Conservation (phyloP, 345 rosid species). For the Sisymbrium altissimum region DNA sequence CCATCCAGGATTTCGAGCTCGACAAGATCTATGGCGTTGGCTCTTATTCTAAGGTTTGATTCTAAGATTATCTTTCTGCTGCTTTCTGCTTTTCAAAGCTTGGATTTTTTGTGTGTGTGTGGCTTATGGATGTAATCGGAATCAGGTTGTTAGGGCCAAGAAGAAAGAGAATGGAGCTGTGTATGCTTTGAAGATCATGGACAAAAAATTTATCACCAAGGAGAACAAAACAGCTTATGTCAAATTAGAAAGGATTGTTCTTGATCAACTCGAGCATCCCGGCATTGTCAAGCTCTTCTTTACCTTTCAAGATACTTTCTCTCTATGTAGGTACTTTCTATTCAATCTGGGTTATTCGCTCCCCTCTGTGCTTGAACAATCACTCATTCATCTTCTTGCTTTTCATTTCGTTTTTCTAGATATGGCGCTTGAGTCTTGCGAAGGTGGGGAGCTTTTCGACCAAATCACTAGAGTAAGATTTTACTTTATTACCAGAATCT, state of each 20-base stretch:
- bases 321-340: conserved; percentile 65
- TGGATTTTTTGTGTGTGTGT: too few species aligned
- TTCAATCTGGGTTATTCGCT: neutral
- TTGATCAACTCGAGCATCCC: conserved; percentile 96
- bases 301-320: conserved; percentile 87
- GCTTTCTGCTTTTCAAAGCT: too few species aligned
- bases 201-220: conserved; percentile 94
- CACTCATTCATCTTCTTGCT: conserved; percentile 9
- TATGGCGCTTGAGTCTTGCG: conserved; percentile 98
- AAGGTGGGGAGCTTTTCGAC: conserved; percentile 98
- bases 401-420: conserved; percentile 40
- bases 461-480: conserved; percentile 92
- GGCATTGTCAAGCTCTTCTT: conserved; percentile 87
- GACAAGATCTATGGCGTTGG: conserved; percentile 99
- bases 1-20: conserved; percentile 79
- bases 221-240: conserved; percentile 97
- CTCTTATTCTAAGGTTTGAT: conserved; percentile 83
- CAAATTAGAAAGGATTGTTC: conserved; percentile 91
- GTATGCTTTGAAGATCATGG: conserved; percentile 98
- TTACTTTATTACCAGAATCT: neutral
- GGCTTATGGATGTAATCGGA: conserved; percentile 16
- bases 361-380: neutral
- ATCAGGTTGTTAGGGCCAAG: conserved; percentile 93
- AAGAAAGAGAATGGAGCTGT: conserved; percentile 83
- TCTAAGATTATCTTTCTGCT: neutral